Percentiles rank a stretch among this genome's conserved stretches.
Evolutionary conservation across 768 basidiomycete genomes (phyloP).

Genomic region (Podaxis pistillaris): DNA sequence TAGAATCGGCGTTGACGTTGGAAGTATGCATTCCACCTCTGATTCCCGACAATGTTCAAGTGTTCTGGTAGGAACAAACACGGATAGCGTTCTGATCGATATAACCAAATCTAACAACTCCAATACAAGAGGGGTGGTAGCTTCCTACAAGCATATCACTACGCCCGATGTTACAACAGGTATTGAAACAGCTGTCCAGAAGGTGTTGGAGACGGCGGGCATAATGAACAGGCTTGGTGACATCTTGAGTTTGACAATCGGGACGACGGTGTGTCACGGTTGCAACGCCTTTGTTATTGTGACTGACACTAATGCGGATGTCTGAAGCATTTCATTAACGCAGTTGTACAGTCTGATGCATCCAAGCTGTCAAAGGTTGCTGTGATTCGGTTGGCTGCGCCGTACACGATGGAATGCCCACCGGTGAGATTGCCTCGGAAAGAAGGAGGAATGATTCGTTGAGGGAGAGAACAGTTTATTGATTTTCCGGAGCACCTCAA

Average conservation of each 20-base stretch:
- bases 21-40: conserved; percentile 19
- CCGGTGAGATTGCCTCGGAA: conserved; percentile 44
- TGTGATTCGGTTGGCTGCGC: conserved; percentile 61
- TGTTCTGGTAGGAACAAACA: conserved; percentile 29
- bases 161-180: conserved; percentile 58
- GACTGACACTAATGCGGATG: neutral
- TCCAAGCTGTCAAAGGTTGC: conserved; percentile 56
- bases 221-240: conserved; percentile 30
- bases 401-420: conserved; percentile 56
- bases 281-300: neutral
- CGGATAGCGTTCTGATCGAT: conserved; percentile 33
- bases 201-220: conserved; percentile 38
- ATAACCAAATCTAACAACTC: conserved; percentile 25
- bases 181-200: conserved; percentile 50
- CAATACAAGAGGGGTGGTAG: conserved; percentile 32
- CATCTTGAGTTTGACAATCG: conserved; percentile 54
- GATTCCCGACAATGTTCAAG: neutral
- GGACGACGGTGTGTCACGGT: conserved; percentile 47
- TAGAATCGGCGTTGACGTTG: conserved; percentile 34
- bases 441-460: conserved; percentile 25
- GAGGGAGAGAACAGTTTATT: conserved; percentile 31
- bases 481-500: conserved; percentile 32
- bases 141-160: conserved; percentile 49
- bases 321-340: conserved; percentile 52
- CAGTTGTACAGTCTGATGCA: conserved; percentile 56